phyloP scores from a whole-genome alignment of 306 rosid genomes.

The Medicago arabica region DNA sequence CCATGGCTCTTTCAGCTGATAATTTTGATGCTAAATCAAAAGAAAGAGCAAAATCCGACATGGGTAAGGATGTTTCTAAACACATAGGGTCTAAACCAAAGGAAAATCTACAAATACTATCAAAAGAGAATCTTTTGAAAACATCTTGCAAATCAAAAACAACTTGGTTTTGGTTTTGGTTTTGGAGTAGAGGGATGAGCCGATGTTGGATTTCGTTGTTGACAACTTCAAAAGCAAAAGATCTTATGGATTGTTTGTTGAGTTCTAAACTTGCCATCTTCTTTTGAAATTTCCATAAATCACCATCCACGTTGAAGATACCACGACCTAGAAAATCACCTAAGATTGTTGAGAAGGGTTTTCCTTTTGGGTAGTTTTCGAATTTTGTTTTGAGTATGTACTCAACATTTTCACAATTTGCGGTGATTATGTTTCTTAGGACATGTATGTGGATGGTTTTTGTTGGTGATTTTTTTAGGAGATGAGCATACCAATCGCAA shows the following conservation, averaged over 20 bases:
- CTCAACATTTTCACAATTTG: conserved; percentile 73
- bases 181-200: conserved; percentile 60
- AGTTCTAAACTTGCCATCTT: conserved; percentile 73
- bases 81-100: conserved; percentile 83
- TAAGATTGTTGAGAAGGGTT: conserved; percentile 65
- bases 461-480: conserved; percentile 57
- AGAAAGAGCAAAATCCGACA: conserved; percentile 66
- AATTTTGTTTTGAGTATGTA: conserved; percentile 82
- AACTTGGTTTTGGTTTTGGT: conserved; percentile 30
- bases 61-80: conserved; percentile 60
- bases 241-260: conserved; percentile 52
- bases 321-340: conserved; percentile 83
- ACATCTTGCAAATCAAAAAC: conserved; percentile 77
- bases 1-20: conserved; percentile 87
- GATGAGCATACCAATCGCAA: conserved; percentile 82
- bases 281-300: conserved; percentile 72
- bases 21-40: conserved; percentile 74
- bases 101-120: conserved; percentile 69
- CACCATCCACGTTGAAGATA: conserved; percentile 91
- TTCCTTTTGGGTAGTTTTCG: conserved; percentile 82
- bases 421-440: conserved; percentile 69
- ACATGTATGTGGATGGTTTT: conserved; percentile 83
- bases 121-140: conserved; percentile 72
- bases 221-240: conserved; percentile 71
- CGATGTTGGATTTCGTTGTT: conserved; percentile 58